These are phyloP conservation scores for Ophiocordyceps camponoti-floridani DNA, from an alignment of 2,329 filamentous ascomycete species.

Conservation along the genomic window DNA sequence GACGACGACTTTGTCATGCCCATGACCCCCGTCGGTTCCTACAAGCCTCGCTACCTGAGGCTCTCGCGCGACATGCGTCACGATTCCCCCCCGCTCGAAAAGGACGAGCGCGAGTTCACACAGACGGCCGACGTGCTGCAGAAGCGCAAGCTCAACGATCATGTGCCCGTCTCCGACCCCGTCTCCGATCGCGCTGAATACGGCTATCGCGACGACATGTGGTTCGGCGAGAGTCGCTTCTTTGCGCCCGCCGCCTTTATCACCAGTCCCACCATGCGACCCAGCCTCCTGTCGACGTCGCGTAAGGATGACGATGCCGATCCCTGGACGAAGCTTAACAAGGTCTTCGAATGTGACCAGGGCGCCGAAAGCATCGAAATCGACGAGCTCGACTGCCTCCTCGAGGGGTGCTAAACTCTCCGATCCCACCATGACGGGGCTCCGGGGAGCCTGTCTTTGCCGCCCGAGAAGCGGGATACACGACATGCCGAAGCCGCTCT, in stretches of 20 bases:
- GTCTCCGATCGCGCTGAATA: slow-evolving; percentile 15
- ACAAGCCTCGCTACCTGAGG: slow-evolving; percentile 29
- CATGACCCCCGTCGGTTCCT: slow-evolving; percentile 44
- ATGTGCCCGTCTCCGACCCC: slow-evolving; percentile 12
- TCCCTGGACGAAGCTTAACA: slow-evolving; percentile 21
- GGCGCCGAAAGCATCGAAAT: slow-evolving; percentile 82
- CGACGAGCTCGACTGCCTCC: slow-evolving; percentile 78
- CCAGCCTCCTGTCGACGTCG: slow-evolving; percentile 10
- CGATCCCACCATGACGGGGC: no score
- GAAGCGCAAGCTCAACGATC: slow-evolving; percentile 39
- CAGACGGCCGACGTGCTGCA: slow-evolving; percentile 80
- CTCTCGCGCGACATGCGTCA: slow-evolving; percentile 33
- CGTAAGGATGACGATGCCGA: slow-evolving; percentile 21
- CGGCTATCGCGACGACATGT: slow-evolving; percentile 27
- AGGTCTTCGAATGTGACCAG: slow-evolving; percentile 38
- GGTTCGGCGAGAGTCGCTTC: slow-evolving; percentile 30
- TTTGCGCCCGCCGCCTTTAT: slow-evolving; percentile 23
- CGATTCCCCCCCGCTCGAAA: slow-evolving; percentile 78
- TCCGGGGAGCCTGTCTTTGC: no score
- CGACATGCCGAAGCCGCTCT: neutral
- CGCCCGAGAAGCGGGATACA: neutral
- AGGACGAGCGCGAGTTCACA: slow-evolving; percentile 91
- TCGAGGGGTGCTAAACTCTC: slow-evolving; percentile 48
- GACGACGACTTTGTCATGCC: slow-evolving; percentile 43
- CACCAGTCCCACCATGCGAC: slow-evolving; percentile 34